phyloP scores from a whole-genome alignment of 495 filamentous ascomycete genomes.

The Xylaria telfairii region DNA sequence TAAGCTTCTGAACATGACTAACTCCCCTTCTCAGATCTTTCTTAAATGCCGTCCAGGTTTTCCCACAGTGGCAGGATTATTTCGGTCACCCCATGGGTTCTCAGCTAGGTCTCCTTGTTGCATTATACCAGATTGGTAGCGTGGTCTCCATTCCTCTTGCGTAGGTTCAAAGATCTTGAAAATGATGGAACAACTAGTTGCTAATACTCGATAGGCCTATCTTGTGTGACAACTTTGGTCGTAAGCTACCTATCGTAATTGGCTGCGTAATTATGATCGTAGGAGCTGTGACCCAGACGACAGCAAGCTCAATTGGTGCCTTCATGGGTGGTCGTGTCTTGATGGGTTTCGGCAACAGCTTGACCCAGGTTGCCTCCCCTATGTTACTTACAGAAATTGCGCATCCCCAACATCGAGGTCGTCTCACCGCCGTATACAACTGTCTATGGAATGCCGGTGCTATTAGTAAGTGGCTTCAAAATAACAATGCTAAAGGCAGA shows the following conservation, averaged over 20 bases:
- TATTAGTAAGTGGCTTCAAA: slow-evolving; percentile 40
- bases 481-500: not conserved
- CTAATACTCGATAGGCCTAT: slow-evolving; percentile 55
- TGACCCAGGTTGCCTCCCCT: slow-evolving; percentile 67
- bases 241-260: slow-evolving; percentile 64
- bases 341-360: slow-evolving; percentile 64
- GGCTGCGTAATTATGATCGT: slow-evolving; percentile 70
- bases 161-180: slow-evolving; percentile 43
- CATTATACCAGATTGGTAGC: slow-evolving; percentile 72
- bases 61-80: slow-evolving; percentile 56
- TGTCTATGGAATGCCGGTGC: slow-evolving; percentile 67
- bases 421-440: slow-evolving; percentile 72
- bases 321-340: slow-evolving; percentile 54
- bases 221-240: slow-evolving; percentile 66
- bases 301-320: slow-evolving; percentile 51
- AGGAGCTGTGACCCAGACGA: slow-evolving; percentile 63
- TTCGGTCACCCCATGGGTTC: slow-evolving; percentile 59
- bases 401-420: slow-evolving; percentile 70
- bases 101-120: slow-evolving; percentile 66
- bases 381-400: slow-evolving; percentile 69
- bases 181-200: not conserved
- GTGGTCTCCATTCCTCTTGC: slow-evolving; percentile 69
- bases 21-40: slow-evolving; percentile 50
- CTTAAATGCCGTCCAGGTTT: slow-evolving; percentile 61
- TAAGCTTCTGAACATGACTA: slow-evolving; percentile 21